Base-by-base conservation (phyloP, 1,284 basidiomycete genomes). In the Sporisorium exsertum region DNA sequence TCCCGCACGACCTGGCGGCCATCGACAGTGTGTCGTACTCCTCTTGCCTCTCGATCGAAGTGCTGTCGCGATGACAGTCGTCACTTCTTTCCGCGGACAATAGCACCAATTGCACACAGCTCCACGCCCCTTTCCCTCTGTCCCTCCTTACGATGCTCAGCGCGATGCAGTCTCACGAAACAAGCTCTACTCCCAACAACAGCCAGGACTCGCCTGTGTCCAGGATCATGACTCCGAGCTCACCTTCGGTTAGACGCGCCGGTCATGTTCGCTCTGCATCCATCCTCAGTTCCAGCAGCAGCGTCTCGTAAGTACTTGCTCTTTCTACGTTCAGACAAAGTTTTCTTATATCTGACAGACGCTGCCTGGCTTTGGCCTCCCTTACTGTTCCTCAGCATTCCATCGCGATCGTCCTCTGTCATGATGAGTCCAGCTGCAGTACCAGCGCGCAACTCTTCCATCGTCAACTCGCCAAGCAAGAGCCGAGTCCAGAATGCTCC, bases 341-440 rank as follows among this genome's bases (percentile, higher is more conserved):
- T 5, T 22, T 12, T 0, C 49, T n/a, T 22, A 2, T 33, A 10
- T 0, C 49, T 51, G 12, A 51, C 49, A 12, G 16, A n/a, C 32
- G 27, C 5, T 24, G 12, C 10, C 32, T 18, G 18, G 8, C 26
- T 26, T 40, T 55, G 27, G 13, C 26, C 20, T 40, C 37, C 7
- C 10, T 20, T 13, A 10, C n/a, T 27, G 43, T 26, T 18, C 13
- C n/a, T 20, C 54, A 73, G 71, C 27, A 72, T 72, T 33, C 74
- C 74, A 4, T 77, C 74, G 15, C 74, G 74, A 13, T 69, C 74
- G 13, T 72, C 74, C 2, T 77, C 74, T 2, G 65, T 66, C 45
- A 63, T 71, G 40, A 68, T 69, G 62, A 69, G 62, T 35, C 59
- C 62, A 13, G 51, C 59, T n/a, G 51, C 56, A 0, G 69, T 72